Percentiles rank a stretch among this genome's conserved stretches.
Conservation (phyloP, 805 yeast genomes). For the Yarrowia deformans region DNA sequence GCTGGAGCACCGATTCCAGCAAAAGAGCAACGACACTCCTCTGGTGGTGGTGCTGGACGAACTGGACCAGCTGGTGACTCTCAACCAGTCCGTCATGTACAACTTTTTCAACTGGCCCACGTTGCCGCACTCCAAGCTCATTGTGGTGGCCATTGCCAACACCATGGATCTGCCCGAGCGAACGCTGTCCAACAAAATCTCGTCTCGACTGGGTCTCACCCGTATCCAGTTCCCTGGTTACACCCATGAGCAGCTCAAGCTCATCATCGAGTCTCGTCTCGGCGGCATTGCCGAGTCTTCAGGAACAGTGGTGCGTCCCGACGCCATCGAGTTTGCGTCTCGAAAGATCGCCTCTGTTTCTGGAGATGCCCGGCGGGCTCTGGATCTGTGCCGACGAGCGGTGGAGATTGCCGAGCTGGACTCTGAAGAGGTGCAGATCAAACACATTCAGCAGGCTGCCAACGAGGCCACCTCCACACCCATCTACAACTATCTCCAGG, state of each 20-base stretch:
- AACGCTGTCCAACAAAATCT: constrained; percentile 81
- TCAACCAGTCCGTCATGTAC: constrained; percentile 85
- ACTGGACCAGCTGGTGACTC: constrained; percentile 87
- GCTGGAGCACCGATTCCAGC: constrained; percentile 72
- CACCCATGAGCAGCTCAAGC: constrained; percentile 75
- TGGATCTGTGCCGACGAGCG: constrained; percentile 86
- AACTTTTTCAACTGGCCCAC: constrained; percentile 99
- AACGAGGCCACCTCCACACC: constrained; percentile 82
- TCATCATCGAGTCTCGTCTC: constrained; percentile 75
- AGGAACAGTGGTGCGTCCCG: constrained; percentile 54
- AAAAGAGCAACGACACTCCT: constrained; percentile 54
- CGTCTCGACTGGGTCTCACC: constrained; percentile 87
- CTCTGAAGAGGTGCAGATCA: constrained; percentile 62
- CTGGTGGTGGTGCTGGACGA: constrained; percentile 87
- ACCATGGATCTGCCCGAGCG: constrained; percentile 98
- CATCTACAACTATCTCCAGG: constrained; percentile 61
- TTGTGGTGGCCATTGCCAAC: constrained; percentile 93
- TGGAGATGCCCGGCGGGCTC: constrained; percentile 95
- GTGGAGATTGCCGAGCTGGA: constrained; percentile 83
- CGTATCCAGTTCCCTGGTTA: constrained; percentile 91
- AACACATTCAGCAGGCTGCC: constrained; percentile 80
- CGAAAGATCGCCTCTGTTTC: constrained; percentile 95
- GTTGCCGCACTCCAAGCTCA: constrained; percentile 73
- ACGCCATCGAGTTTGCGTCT: constrained; percentile 90
- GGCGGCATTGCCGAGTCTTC: constrained; percentile 53